Base-by-base conservation (phyloP, 176 grass and related monocot genomes). In the maize (Zea mays) region DNA sequence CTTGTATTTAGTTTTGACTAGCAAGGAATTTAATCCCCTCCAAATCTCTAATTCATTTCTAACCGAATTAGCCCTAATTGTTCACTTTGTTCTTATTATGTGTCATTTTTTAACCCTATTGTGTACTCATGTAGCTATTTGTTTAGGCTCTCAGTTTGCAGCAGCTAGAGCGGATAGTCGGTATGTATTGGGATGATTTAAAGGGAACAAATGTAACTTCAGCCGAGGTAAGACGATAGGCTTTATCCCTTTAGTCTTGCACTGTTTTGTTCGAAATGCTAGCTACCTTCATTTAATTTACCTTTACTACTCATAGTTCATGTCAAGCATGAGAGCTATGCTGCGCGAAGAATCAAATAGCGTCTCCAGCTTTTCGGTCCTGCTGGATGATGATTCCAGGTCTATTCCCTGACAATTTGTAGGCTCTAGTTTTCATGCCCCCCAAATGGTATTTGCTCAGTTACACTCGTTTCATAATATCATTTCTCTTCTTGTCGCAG, bases 361-460 rank as follows among this genome's bases (percentile, higher is more conserved):
- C 72, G 81, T 71, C 65, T 42, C 82, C 41, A 72, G 71, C 41
- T 88, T 88, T 81, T 88, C 77, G 3, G 77, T 88, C 48, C 46
- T 97, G 39, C 75, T 97, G 84, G 85, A 82, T 47, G 94, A 93
- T 77, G 94, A 88, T 87, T 97, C 85, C 71, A 97, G 94, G 94
- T 97, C 34, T 66, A 69, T 61, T 57, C 36, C 55, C 69, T 44
- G 79, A 66, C 41, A 67, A 65, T 49, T 37, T 12, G 8, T 15
- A 65, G 5, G n/a, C 59, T 68, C 45, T 55, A 52, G 19, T 78
- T 19, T 39, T 48, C n/a, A 38, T 60, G 38, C 14, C 65, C 65
- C 33, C 67, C 21, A 44, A 72, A 48, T 54, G 63, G 14, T 81
- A 11, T 3, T 34, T 65, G 42, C 17, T 67, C 9, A 14, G 72